phyloP scores from a whole-genome alignment of 352 stramenopile species.

The Phytophthora idaei region DNA sequence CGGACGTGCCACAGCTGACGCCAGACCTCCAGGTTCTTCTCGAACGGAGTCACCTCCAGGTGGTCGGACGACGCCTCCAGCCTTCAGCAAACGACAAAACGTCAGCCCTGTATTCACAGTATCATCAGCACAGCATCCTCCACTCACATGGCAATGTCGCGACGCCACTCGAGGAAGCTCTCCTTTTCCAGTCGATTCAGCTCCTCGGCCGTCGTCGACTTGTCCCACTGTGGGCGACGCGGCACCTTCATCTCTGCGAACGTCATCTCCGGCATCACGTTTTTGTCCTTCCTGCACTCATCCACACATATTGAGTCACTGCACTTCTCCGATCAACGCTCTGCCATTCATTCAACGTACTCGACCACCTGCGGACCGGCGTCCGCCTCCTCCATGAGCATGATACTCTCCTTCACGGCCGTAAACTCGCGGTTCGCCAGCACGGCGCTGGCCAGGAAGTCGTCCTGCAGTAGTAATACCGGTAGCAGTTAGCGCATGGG shows the following conservation, averaged over 20 bases:
- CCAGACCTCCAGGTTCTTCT: conserved; percentile 99
- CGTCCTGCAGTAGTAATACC: conserved; percentile 59
- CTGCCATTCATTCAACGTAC: conserved; percentile 39
- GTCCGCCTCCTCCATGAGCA: conserved; percentile 75
- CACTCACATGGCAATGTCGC: conserved; percentile 92
- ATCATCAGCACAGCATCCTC: neutral
- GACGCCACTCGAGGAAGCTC: conserved; percentile 98
- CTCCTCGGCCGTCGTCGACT: conserved; percentile 94
- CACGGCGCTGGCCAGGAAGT: conserved; percentile 93
- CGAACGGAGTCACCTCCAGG: conserved; percentile 97
- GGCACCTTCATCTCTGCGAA: conserved; percentile 98
- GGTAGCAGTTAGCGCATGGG: neutral
- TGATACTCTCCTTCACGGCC: conserved; percentile 88
- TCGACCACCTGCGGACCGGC: conserved; percentile 65
- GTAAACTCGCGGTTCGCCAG: conserved; percentile 93
- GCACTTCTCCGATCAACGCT: neutral
- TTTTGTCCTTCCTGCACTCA: conserved; percentile 50
- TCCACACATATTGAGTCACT: neutral
- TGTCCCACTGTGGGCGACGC: conserved; percentile 94
- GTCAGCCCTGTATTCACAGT: conserved; percentile 15
- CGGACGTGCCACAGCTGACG: conserved; percentile 99
- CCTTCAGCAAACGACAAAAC: conserved; percentile 32
- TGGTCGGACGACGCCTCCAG: conserved; percentile 78
- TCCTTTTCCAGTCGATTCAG: conserved; percentile 96
- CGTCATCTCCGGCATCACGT: conserved; percentile 78